These are phyloP conservation scores for Phragmites australis DNA, from an alignment of 176 grass and related monocot genomes.

Conservation along the genomic window DNA sequence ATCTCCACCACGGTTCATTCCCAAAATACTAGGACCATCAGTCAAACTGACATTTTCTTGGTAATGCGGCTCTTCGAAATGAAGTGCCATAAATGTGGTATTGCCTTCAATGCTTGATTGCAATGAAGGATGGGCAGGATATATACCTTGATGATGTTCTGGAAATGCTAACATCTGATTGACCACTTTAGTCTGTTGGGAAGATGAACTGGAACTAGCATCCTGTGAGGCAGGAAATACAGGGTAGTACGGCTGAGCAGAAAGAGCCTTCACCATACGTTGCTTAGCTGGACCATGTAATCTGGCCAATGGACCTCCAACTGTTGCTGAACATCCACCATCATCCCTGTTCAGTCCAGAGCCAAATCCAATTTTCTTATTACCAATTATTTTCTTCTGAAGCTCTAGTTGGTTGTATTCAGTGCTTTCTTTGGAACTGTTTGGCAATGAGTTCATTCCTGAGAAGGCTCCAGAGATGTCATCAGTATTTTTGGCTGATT, in stretches of 20 bases:
- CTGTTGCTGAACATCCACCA: too few relatives aligned
- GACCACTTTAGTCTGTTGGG: not conserved
- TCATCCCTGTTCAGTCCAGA: not conserved
- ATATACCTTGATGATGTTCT: not conserved
- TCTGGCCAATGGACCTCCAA: too few relatives aligned
- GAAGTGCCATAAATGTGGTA: not conserved
- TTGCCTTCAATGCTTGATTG: not conserved
- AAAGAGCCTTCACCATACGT: conserved; percentile 22
- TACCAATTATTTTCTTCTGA: not conserved
- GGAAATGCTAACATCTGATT: not conserved
- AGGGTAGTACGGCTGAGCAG: not conserved
- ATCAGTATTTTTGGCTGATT: not conserved
- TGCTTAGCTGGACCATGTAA: not conserved
- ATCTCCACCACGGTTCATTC: not conserved
- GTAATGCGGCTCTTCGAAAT: not conserved
- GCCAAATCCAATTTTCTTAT: not conserved
- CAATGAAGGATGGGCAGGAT: not conserved
- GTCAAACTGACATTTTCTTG: not conserved
- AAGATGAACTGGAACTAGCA: not conserved
- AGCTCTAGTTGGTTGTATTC: not conserved
- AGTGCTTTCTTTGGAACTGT: not conserved
- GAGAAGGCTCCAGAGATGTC: too few relatives aligned
- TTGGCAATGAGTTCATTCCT: not conserved
- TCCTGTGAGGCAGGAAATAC: not conserved
- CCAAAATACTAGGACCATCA: not conserved